phyloP scores from a whole-genome alignment of 305 asterid genomes.

The Caryopteris hybrid region DNA sequence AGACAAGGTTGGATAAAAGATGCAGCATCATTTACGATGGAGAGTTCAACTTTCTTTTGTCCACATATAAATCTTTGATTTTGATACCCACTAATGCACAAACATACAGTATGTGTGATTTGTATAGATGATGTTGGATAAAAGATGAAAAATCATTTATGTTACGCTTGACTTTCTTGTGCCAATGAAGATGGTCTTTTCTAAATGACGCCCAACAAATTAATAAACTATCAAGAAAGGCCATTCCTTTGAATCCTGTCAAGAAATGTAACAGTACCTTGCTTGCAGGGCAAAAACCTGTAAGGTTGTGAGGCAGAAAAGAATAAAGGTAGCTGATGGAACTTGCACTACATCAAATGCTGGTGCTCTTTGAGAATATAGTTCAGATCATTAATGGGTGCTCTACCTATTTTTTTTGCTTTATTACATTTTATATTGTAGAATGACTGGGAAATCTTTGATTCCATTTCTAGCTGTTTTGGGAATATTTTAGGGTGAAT shows the following conservation, averaged over 20 bases:
- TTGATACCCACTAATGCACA: too few relatives aligned
- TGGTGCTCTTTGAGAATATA: not conserved
- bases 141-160: too few relatives aligned
- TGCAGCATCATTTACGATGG: not conserved
- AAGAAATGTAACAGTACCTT: slow-evolving; percentile 1
- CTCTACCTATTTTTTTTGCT: not conserved
- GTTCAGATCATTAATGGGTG: not conserved
- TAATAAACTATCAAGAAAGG: not conserved
- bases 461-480: not conserved
- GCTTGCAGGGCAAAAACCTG: slow-evolving; percentile 29
- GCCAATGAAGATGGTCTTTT: too few relatives aligned
- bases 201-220: too few relatives aligned
- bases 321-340: not conserved
- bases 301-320: slow-evolving; percentile 6
- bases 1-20: not conserved
- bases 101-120: too few relatives aligned
- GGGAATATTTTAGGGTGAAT: not conserved
- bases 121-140: too few relatives aligned
- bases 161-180: too few relatives aligned
- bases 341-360: not conserved
- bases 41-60: not conserved
- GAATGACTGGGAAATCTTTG: not conserved
- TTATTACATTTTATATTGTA: not conserved
- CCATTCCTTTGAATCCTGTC: not conserved
- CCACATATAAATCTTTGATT: too few relatives aligned